Evolutionary conservation across 2,329 filamentous ascomycete genomes (phyloP).

Genomic region (Cladosporium austrohemisphaericum): DNA sequence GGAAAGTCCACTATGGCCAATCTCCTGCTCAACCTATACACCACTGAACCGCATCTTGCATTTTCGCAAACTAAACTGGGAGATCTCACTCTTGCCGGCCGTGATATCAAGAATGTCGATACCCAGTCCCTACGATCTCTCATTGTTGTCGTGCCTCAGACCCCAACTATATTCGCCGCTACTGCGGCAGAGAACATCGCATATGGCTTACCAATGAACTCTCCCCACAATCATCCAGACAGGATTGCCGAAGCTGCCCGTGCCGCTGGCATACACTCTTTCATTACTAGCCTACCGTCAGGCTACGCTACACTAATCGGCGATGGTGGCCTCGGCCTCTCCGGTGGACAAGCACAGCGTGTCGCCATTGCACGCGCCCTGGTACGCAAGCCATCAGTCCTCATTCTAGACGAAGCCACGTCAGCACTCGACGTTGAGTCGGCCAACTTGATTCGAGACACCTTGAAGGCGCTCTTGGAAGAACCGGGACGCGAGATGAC

Average conservation of each 20-base stretch:
- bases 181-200: constrained; percentile 76
- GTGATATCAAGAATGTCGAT: constrained; percentile 58
- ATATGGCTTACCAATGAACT: constrained; percentile 65
- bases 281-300: constrained; percentile 66
- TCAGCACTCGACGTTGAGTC: constrained; percentile 71
- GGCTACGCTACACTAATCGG: constrained; percentile 73
- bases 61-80: constrained; percentile 23
- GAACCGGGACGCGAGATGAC: constrained; percentile 48
- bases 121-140: constrained; percentile 56
- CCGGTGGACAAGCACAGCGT: constrained; percentile 78
- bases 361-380: constrained; percentile 78
- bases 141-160: constrained; percentile 67
- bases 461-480: constrained; percentile 54
- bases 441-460: constrained; percentile 60
- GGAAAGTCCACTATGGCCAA: constrained; percentile 84
- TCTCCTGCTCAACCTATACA: constrained; percentile 74
- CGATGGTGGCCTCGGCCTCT: constrained; percentile 69
- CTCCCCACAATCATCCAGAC: constrained; percentile 44
- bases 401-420: constrained; percentile 85
- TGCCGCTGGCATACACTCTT: constrained; percentile 68
- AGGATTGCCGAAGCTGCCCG: constrained; percentile 50
- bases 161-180: constrained; percentile 71
- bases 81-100: constrained; percentile 56
- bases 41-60: constrained; percentile 56
- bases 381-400: constrained; percentile 63